phyloP scores from a whole-genome alignment of 345 rosid genomes.

The Melastoma malabathricum region DNA sequence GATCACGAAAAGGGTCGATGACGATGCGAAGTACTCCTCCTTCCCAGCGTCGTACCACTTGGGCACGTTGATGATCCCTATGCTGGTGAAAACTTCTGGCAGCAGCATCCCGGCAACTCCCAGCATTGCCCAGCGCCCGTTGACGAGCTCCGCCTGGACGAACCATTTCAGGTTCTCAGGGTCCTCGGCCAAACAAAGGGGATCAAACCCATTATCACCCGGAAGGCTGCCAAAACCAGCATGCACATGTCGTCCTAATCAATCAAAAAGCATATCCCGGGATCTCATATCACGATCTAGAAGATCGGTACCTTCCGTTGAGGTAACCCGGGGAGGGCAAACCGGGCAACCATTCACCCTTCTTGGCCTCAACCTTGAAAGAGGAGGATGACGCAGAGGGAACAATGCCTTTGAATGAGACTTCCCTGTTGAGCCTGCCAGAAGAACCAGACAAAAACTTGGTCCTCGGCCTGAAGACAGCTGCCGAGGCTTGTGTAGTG shows the following conservation, averaged over 20 bases:
- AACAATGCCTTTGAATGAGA: conserved; percentile 27
- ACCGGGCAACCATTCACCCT: conserved; percentile 97
- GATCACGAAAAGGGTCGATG: conserved; percentile 83
- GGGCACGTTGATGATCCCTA: conserved; percentile 67
- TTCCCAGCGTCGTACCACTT: conserved; percentile 94
- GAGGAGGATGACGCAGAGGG: conserved; percentile 18
- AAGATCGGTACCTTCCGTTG: conserved; percentile 47
- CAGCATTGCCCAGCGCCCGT: conserved; percentile 89
- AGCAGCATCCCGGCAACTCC: conserved; percentile 88
- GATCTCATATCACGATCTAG: neutral
- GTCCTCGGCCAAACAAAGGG: conserved; percentile 81
- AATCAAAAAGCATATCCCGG: neutral
- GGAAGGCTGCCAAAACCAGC: conserved; percentile 46
- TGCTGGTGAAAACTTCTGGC: conserved; percentile 83
- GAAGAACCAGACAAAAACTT: conserved; percentile 61
- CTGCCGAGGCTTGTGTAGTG: conserved; percentile 78
- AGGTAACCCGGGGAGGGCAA: conserved; percentile 72
- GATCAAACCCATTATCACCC: conserved; percentile 96
- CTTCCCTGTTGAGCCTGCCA: conserved; percentile 28
- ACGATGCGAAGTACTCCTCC: conserved; percentile 77
- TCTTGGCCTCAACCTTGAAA: conserved; percentile 70
- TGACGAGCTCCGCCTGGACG: conserved; percentile 89
- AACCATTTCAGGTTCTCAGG: conserved; percentile 90
- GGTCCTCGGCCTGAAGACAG: conserved; percentile 65
- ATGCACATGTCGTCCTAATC: neutral